Percentiles rank a stretch among this genome's conserved stretches.
Conservation (phyloP, 148 eudicot genomes). For the Oxyria digyna region DNA sequence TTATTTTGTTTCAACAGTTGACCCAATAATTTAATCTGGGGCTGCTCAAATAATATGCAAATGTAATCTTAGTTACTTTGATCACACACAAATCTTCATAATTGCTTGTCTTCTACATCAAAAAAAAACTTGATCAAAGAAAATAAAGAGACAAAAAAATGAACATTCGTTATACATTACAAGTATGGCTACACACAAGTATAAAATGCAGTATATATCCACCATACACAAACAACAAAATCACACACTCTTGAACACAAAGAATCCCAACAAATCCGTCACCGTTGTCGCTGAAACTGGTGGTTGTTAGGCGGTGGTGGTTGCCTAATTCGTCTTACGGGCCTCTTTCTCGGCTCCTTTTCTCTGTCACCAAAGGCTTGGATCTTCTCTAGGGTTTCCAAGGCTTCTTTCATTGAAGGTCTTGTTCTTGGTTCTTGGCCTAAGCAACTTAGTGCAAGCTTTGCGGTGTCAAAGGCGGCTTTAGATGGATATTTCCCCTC, state of each 20-base stretch:
- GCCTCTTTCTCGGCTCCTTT: conserved; percentile 25
- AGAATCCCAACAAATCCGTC: not conserved
- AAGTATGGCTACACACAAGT: too few species aligned
- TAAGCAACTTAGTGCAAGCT: conserved; percentile 57
- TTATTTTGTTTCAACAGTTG: not conserved
- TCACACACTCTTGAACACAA: not conserved
- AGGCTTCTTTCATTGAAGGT: conserved; percentile 72
- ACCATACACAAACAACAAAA: not conserved
- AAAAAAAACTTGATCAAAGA: too few species aligned
- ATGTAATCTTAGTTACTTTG: too few species aligned
- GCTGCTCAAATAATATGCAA: too few species aligned
- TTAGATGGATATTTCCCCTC: conserved; percentile 61
- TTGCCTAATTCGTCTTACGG: conserved; percentile 4
- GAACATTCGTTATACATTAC: not conserved
- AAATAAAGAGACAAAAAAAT: not conserved
- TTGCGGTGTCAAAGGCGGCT: conserved; percentile 46
- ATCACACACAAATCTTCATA: too few species aligned
- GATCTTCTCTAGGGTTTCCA: conserved; percentile 32
- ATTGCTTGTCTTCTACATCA: too few species aligned
- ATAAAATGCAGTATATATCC: not conserved
- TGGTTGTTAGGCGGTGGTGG: conserved; percentile 15
- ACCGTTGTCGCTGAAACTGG: conserved; percentile 15
- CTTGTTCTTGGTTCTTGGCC: conserved; percentile 34
- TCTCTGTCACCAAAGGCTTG: conserved; percentile 27
- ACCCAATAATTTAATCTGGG: not conserved